phyloP scores from a whole-genome alignment of 768 basidiomycete genomes.

The Amanita thiersii region DNA sequence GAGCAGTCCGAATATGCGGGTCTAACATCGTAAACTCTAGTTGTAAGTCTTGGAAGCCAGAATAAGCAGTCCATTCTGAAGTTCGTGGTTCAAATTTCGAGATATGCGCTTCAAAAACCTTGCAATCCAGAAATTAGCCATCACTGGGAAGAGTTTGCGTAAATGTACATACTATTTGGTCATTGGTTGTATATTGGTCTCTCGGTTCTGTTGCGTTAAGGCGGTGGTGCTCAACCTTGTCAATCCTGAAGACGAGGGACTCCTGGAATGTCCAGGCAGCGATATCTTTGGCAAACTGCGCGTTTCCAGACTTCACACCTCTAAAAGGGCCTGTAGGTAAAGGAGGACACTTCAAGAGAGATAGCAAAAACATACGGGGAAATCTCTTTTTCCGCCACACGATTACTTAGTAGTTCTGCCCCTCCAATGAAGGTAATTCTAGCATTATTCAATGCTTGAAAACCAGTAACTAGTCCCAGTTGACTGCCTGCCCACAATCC shows the following conservation, averaged over 20 bases:
- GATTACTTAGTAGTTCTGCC: conserved; percentile 72
- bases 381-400: conserved; percentile 57
- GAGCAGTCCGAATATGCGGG: conserved; percentile 82
- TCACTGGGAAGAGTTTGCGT: not conserved
- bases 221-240: conserved; percentile 64
- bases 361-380: conserved; percentile 36
- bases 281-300: conserved; percentile 64
- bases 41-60: conserved; percentile 71
- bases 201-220: conserved; percentile 52
- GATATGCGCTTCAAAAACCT: conserved; percentile 73
- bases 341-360: not conserved
- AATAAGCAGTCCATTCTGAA: conserved; percentile 63
- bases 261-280: conserved; percentile 92
- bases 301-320: conserved; percentile 65
- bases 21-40: conserved; percentile 99
- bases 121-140: not conserved
- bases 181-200: conserved; percentile 80
- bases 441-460: conserved; percentile 77
- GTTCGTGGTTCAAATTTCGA: conserved; percentile 55
- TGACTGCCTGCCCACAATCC: conserved; percentile 77
- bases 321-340: conserved; percentile 21
- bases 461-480: conserved; percentile 75
- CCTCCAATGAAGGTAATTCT: conserved; percentile 80
- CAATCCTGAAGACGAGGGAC: conserved; percentile 70
- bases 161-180: conserved; percentile 55